Base-by-base conservation (phyloP, 148 eudicot genomes). In the Diospyros kaki region DNA sequence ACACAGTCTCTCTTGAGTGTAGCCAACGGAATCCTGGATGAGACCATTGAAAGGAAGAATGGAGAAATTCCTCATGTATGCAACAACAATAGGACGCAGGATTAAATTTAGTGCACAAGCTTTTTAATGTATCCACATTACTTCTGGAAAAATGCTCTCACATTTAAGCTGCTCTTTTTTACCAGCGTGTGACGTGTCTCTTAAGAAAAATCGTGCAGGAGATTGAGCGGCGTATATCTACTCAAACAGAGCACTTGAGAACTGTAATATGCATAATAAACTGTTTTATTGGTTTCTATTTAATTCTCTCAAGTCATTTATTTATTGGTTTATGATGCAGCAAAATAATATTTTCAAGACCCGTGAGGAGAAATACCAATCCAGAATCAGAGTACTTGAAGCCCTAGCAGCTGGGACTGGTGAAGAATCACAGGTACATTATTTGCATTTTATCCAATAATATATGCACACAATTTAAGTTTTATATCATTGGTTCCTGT, bases 131-230 rank as follows among this genome's bases (percentile, higher is more conserved):
- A 53, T 2, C 12, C 12, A 5, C 15, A n/a, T 56, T 46, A 46
- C 28, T 28, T 58, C 28, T 68, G 7, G 48, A 13, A 54, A 59
- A 13, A 56, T 41, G 2, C 55, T 58, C 71, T 84, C 64, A 76
- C 52, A 42, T 51, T 53, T 75, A 28, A 79, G 28, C 13, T 61
- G 64, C 55, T 28, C 73, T 76, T 61, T 18, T 62, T 71, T 61
- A 59, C 66, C 87, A 95, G 99, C 86, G 96, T 41, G 91, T 93
- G 41, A 94, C 94, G 14, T 86, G 90, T 84, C 82, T 95, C 58
- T 75, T 95, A 81, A 87, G 99, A 76, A 95, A 93, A 84, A 96
- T 93, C 15, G 90, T 95, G 82, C 97, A 89, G 85, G 99, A 95
- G 86, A 91, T 95, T 65, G 99, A 95, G 79, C 79, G 94, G 58